Evolutionary conservation across 2,329 filamentous ascomycete genomes (phyloP), one percentile per base, ranked within the genome.

Genomic region (Hypoxylon sp.): DNA sequence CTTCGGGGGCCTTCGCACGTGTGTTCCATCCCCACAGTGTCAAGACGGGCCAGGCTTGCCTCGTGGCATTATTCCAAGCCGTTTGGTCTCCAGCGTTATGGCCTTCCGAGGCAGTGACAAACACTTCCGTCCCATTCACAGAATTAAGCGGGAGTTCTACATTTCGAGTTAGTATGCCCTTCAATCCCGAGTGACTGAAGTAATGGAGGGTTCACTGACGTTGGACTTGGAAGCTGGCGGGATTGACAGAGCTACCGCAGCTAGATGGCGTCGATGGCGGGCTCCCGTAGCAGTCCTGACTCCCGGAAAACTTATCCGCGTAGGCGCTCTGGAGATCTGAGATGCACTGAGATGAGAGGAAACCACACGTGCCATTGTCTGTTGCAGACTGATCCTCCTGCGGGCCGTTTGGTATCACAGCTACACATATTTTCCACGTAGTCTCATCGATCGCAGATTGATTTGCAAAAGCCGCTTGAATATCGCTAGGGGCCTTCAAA

Each of bases 361-460:
- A 62, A 19, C 61, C 60, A 43, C 73, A 75, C 0, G 62, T 70
- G 25, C 72, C 64, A 34, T 73, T 60, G 19, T 67, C 69, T 9
- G 56, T 41, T 2, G 63, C 43, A 2, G 69, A 67, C 11, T 45
- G n/a, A 25, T 69, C 70, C 2, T 70, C 60, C 30, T 72, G 66
- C 0, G 72, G 70, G 1, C 67, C 70, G 51, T 73, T 66, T 1
- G 73, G 68, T 13, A 75, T 60, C 11, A 76, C 59, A 13, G 68
- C 57, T 2, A 75, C 65, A 53, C 74, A 76, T 62, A 75, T 75
- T 65, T 74, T 75, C 75, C 75, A 76, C 32, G 75, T 75, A 1
- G 75, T 75, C 28, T 74, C 72, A 30, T 73, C 69, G 28, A 69
- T 19, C 0, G 71, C 65, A 11, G 32, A 65, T 17, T 71, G 51